Conservation (phyloP, 2,329 filamentous ascomycete genomes). For the Fusarium piperis region DNA sequence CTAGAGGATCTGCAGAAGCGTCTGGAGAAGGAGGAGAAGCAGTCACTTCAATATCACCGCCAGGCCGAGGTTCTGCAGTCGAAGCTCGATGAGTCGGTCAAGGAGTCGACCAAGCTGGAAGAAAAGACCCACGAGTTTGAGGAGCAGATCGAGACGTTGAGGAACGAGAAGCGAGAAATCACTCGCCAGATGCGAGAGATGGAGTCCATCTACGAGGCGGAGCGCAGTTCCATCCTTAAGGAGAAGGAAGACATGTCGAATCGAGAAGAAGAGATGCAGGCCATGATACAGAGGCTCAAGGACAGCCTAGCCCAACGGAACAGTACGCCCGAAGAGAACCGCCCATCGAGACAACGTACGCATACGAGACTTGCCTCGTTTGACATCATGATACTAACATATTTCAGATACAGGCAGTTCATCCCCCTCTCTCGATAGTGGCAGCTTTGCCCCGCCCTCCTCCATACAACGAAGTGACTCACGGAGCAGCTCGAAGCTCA, state of each 20-base stretch:
- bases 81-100: conserved; percentile 83
- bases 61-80: conserved; percentile 86
- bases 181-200: conserved; percentile 88
- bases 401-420: conserved; percentile 55
- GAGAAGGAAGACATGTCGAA: conserved; percentile 90
- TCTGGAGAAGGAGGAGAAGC: conserved; percentile 80
- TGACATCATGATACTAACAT: conserved; percentile 31
- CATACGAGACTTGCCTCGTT: conserved; percentile 12
- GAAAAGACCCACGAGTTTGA: conserved; percentile 88
- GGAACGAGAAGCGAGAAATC: conserved; percentile 86
- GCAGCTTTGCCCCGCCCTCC: conserved; percentile 86
- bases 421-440: conserved; percentile 75
- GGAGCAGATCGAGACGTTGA: conserved; percentile 81
- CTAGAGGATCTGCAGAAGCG: conserved; percentile 88
- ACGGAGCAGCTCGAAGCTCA: conserved; percentile 85
- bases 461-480: conserved; percentile 89
- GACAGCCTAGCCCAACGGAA: conserved; percentile 85
- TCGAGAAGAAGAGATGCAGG: conserved; percentile 89
- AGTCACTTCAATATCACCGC: conserved; percentile 82
- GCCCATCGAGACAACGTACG: conserved; percentile 68
- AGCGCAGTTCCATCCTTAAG: conserved; percentile 85
- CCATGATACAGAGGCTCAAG: conserved; percentile 90
- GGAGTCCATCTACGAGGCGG: conserved; percentile 91
- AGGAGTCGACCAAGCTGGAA: conserved; percentile 87
- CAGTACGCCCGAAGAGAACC: conserved; percentile 64